Evolutionary conservation across 2,329 filamentous ascomycete genomes (phyloP).

Genomic region (Didymella exigua): DNA sequence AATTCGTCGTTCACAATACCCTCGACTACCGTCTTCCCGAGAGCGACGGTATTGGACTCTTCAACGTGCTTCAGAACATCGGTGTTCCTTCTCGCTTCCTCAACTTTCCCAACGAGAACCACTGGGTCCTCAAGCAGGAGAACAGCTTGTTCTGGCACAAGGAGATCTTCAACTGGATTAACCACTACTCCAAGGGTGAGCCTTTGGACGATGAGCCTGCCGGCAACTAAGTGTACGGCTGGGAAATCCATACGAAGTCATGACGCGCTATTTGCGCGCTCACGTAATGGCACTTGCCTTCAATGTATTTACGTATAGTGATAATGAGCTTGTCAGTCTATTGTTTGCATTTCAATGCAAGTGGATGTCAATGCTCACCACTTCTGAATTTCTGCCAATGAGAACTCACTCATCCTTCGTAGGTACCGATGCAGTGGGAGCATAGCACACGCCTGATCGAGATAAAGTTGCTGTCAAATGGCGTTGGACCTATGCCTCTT

Average conservation of each 20-base stretch:
- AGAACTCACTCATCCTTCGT: neutral
- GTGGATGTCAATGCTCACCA: neutral
- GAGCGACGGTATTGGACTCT: constrained; percentile 80
- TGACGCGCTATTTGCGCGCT: constrained; percentile 1
- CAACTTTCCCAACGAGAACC: constrained; percentile 79
- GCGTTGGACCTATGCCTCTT: neutral
- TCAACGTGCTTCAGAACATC: constrained; percentile 81
- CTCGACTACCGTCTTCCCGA: constrained; percentile 88
- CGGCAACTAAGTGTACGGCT: constrained; percentile 31
- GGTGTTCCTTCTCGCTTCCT: constrained; percentile 78
- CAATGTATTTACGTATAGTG: constrained; percentile 18
- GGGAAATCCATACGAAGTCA: neutral
- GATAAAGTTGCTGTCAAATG: neutral
- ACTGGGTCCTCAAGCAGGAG: constrained; percentile 86
- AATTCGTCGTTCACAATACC: constrained; percentile 88
- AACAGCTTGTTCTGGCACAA: constrained; percentile 92
- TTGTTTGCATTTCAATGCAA: neutral
- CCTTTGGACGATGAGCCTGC: constrained; percentile 37
- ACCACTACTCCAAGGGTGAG: constrained; percentile 43
- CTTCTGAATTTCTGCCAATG: neutral
- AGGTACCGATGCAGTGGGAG: neutral
- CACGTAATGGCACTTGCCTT: constrained; percentile 8
- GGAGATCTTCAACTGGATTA: constrained; percentile 50
- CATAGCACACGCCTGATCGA: neutral
- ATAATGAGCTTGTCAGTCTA: constrained; percentile 14